These are phyloP conservation scores for Candida railenensis DNA, from an alignment of 805 yeast species.

Conservation along the genomic window DNA sequence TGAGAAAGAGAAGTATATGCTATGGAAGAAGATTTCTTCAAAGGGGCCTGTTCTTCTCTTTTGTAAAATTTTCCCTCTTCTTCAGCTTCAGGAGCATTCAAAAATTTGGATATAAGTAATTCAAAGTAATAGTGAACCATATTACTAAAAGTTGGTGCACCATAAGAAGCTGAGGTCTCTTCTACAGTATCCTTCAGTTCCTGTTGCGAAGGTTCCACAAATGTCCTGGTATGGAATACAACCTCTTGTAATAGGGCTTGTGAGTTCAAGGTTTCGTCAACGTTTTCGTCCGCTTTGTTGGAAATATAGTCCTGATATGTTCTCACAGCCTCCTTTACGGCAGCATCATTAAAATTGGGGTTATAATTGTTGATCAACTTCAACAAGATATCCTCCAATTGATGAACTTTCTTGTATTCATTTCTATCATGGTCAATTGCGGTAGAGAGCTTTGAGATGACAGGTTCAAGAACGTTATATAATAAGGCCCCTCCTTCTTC, in stretches of 20 bases:
- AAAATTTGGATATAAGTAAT: slow-evolving; percentile 1
- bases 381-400: slow-evolving; percentile 48
- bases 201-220: slow-evolving; percentile 19
- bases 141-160: slow-evolving; percentile 19
- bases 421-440: neutral
- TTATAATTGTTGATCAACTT: slow-evolving; percentile 61
- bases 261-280: neutral
- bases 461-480: slow-evolving; percentile 16
- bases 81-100: neutral
- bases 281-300: slow-evolving; percentile 25
- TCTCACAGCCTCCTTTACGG: slow-evolving; percentile 72
- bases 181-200: neutral
- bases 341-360: slow-evolving; percentile 82
- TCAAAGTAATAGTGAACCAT: slow-evolving; percentile 23
- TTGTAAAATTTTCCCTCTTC: neutral
- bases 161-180: neutral
- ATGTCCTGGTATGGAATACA: neutral
- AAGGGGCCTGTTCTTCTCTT: neutral
- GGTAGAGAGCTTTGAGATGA: neutral
- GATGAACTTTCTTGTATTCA: neutral
- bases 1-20: slow-evolving; percentile 9
- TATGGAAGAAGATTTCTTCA: neutral
- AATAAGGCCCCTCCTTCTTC: slow-evolving; percentile 10
- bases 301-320: slow-evolving; percentile 49
- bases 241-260: neutral